These are phyloP conservation scores for Atkinsonella texensis DNA, from an alignment of 2,329 filamentous ascomycete species.

Conservation along the genomic window DNA sequence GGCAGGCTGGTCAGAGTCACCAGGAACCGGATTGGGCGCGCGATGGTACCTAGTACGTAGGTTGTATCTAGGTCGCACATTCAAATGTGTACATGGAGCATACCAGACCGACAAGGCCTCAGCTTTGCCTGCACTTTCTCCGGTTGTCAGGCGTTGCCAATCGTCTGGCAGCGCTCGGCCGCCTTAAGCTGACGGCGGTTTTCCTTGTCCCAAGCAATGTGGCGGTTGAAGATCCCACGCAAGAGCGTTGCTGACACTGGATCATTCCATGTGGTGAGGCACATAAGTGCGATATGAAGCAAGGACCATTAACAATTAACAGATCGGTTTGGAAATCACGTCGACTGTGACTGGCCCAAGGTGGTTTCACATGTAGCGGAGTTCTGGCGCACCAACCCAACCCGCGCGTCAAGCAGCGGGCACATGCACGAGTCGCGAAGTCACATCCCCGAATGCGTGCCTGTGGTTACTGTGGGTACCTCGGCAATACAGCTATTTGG, in stretches of 20 bases:
- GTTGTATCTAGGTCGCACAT: no score
- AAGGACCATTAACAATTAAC: neutral
- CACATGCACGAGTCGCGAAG: neutral
- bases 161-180: no score
- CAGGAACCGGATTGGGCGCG: no score
- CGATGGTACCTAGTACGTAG: no score
- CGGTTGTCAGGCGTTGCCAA: no score
- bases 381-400: neutral
- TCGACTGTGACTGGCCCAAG: conserved; percentile 8
- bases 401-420: neutral
- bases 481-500: no score
- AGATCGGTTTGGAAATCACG: neutral
- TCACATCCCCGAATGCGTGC: neutral
- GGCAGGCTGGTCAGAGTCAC: no score
- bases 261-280: no score
- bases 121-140: no score
- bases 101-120: no score
- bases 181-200: neutral
- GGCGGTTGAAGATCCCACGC: neutral
- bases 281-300: neutral
- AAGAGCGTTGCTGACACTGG: neutral
- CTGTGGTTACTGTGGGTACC: no score
- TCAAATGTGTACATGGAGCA: no score
- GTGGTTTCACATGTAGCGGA: conserved; percentile 5
- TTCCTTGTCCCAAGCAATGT: neutral